These are phyloP conservation scores for Dipteronia dyeriana DNA, from an alignment of 345 rosid species.

Conservation along the genomic window DNA sequence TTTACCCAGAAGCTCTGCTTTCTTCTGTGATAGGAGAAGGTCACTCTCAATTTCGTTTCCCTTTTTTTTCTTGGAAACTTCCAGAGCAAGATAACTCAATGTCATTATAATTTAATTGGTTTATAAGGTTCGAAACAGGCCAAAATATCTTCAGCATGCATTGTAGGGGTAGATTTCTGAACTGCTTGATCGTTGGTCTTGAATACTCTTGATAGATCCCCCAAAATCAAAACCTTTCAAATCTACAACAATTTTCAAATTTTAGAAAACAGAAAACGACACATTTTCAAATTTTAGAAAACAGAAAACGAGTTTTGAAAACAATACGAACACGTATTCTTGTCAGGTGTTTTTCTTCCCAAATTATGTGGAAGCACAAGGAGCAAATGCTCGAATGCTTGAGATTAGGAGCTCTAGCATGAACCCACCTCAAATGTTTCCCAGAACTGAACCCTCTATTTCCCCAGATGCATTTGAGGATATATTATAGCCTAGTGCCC, in stretches of 20 bases:
- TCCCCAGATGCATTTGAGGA: constrained; percentile 38
- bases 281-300: too few species aligned
- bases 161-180: too few species aligned
- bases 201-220: too few species aligned
- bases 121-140: too few species aligned
- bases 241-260: too few species aligned
- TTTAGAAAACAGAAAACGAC: too few species aligned
- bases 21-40: constrained; percentile 89
- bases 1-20: constrained; percentile 71
- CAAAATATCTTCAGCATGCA: too few species aligned
- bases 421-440: constrained; percentile 8
- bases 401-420: too few species aligned
- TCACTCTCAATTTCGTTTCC: constrained; percentile 13
- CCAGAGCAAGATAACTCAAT: background rate
- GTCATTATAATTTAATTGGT: background rate
- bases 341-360: constrained; percentile 76
- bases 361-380: constrained; percentile 60
- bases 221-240: too few species aligned
- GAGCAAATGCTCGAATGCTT: constrained; percentile 34
- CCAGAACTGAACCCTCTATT: constrained; percentile 19
- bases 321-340: background rate
- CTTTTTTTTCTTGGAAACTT: background rate
- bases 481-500: constrained; percentile 63
- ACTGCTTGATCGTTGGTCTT: too few species aligned
- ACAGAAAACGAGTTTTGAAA: too few species aligned